Conservation (phyloP, 169 alveolate species). For the Miamiensis avidus region DNA sequence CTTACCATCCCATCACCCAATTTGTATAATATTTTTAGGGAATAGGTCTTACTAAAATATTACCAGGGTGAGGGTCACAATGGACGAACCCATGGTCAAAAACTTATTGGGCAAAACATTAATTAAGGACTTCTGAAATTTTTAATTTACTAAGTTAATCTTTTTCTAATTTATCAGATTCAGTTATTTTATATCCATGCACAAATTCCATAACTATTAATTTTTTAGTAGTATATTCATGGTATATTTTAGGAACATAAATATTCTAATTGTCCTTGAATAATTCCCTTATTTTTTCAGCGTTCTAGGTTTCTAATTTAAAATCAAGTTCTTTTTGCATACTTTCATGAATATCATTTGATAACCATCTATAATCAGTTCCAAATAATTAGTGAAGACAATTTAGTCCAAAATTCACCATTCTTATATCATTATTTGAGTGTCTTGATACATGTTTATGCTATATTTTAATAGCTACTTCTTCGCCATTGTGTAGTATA, state of each 20-base stretch:
- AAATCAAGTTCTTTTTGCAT: conserved; percentile 26
- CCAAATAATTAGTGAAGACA: conserved; percentile 17
- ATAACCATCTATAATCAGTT: conserved; percentile 3
- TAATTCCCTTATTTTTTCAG: conserved; percentile 11
- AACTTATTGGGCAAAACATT: conserved; percentile 72
- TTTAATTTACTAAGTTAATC: conserved; percentile 39
- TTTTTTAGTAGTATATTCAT: conserved; percentile 44
- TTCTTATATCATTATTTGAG: conserved; percentile 17
- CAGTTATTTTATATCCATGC: conserved; percentile 62
- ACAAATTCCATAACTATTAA: conserved; percentile 72
- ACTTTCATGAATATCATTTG: conserved; percentile 18
- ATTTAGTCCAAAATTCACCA: conserved; percentile 12
- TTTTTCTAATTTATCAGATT: conserved; percentile 46
- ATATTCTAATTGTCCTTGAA: conserved; percentile 26
- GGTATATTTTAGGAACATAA: conserved; percentile 64
- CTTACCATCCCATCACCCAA: neutral
- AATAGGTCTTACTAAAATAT: conserved; percentile 56
- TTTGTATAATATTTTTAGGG: neutral
- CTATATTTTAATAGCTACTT: conserved; percentile 32
- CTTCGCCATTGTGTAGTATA: conserved; percentile 21
- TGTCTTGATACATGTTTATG: conserved; percentile 7
- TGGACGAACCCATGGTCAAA: conserved; percentile 56
- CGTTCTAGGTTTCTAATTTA: conserved; percentile 22
- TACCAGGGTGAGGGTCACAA: conserved; percentile 88
- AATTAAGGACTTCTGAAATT: conserved; percentile 46